These are phyloP conservation scores for Grifola frondosa DNA, from an alignment of 1,284 basidiomycete species.

Conservation along the genomic window DNA sequence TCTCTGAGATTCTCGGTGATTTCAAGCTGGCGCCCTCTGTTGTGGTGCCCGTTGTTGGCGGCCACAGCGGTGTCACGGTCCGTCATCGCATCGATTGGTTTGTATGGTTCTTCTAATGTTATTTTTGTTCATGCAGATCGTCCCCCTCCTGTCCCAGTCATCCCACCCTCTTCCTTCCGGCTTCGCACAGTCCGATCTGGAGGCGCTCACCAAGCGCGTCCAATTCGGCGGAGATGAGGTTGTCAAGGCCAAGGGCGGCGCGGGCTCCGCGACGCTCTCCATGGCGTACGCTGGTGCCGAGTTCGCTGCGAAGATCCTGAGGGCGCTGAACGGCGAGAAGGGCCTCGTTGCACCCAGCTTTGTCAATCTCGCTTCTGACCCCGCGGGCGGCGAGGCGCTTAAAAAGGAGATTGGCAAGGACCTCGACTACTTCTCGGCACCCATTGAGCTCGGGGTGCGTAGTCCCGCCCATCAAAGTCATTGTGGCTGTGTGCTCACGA, in stretches of 20 bases:
- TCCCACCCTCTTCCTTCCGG: conserved; percentile 65
- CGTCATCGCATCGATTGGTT: no score
- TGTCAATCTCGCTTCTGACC: conserved; percentile 80
- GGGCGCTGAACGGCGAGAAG: conserved; percentile 86
- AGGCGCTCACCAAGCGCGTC: conserved; percentile 62
- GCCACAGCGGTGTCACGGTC: conserved; percentile 93
- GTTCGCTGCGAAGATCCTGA: conserved; percentile 79
- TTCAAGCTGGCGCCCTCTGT: conserved; percentile 65
- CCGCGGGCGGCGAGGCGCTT: conserved; percentile 61
- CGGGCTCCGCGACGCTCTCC: conserved; percentile 73
- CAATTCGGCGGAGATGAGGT: conserved; percentile 83
- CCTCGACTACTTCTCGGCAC: conserved; percentile 84
- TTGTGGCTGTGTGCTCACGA: conserved; percentile 6
- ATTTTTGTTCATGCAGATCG: no score
- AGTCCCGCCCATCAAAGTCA: conserved; percentile 6
- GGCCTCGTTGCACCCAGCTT: conserved; percentile 85
- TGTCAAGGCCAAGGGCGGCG: conserved; percentile 80
- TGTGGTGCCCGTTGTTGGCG: conserved; percentile 90
- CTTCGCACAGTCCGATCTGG: conserved; percentile 51
- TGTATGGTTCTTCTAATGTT: no score
- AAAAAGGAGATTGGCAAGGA: conserved; percentile 63
- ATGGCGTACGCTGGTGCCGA: conserved; percentile 80
- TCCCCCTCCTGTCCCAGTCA: conserved; percentile 94
- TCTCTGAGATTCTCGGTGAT: conserved; percentile 77
- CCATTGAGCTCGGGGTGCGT: conserved; percentile 81